A percentile compares a stretch with the other conserved stretches of the same genome.
Conservation (phyloP, 805 yeast genomes). For the Teunomyces gatunensis region DNA sequence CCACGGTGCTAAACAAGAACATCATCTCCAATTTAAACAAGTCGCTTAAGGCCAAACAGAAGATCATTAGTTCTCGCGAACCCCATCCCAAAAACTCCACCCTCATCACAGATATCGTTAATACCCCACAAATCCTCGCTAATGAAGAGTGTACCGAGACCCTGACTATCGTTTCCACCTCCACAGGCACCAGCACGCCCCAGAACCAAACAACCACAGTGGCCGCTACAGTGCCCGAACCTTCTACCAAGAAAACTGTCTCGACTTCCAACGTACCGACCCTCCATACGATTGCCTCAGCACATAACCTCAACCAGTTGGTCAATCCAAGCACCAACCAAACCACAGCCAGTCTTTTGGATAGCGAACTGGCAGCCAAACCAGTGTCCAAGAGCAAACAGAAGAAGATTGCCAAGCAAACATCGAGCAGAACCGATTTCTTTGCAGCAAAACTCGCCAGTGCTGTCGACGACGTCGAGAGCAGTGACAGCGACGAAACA, state of each 20-base stretch:
- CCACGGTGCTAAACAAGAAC: constrained; percentile 19
- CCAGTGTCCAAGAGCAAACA: constrained; percentile 15
- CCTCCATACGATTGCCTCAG: background rate
- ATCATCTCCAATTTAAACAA: constrained; percentile 42
- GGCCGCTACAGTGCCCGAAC: background rate
- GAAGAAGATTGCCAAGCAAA: constrained; percentile 42
- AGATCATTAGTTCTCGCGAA: constrained; percentile 34
- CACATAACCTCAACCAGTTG: background rate
- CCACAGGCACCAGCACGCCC: background rate
- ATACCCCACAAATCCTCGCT: constrained; percentile 29
- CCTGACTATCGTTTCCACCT: background rate
- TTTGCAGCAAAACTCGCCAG: constrained; percentile 94
- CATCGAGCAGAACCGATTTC: constrained; percentile 80
- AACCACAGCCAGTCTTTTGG: background rate
- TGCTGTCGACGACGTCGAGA: constrained; percentile 87
- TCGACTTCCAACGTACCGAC: background rate
- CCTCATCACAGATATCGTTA: constrained; percentile 34
- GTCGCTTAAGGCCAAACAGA: constrained; percentile 42
- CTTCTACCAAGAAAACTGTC: background rate
- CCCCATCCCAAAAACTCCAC: constrained; percentile 36
- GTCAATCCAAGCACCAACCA: background rate
- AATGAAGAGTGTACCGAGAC: background rate
- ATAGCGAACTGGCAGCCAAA: background rate
- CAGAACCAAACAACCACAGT: constrained; percentile 3
- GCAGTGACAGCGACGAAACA: constrained; percentile 89